phyloP scores from a whole-genome alignment of 169 alveolate genomes.

The Neospora caninum region DNA sequence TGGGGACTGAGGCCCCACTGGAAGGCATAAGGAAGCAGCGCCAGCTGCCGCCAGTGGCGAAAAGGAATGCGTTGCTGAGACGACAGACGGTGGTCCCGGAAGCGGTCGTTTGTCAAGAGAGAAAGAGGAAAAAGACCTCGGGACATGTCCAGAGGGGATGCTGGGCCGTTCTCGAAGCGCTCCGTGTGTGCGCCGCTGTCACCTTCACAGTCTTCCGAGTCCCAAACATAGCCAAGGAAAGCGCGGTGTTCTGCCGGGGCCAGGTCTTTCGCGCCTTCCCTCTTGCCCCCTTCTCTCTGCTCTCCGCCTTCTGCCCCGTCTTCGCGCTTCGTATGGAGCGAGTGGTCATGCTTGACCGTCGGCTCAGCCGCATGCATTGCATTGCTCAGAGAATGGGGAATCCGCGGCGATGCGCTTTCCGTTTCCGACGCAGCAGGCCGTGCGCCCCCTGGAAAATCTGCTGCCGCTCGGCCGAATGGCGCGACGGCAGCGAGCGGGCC shows the following conservation, averaged over 20 bases:
- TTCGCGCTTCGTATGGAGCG: background rate
- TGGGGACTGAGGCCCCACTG: constrained; percentile 27
- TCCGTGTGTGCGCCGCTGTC: no score
- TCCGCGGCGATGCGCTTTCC: no score
- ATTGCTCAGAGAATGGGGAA: no score
- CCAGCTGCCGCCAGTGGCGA: constrained; percentile 36
- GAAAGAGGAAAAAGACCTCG: constrained; percentile 17
- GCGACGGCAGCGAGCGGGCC: no score
- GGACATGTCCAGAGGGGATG: background rate
- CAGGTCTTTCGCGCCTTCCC: no score
- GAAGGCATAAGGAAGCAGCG: constrained; percentile 42
- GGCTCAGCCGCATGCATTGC: no score
- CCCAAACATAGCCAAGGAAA: background rate
- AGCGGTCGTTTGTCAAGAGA: constrained; percentile 50
- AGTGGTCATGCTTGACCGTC: no score
- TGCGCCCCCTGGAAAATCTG: no score
- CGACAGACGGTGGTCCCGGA: constrained; percentile 49
- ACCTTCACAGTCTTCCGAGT: background rate
- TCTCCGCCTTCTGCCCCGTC: background rate
- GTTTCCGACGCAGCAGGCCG: no score
- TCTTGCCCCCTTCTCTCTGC: background rate
- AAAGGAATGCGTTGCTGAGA: constrained; percentile 39
- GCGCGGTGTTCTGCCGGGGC: background rate
- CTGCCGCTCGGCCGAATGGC: no score
- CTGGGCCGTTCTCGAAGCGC: background rate